Evolutionary conservation across 1,139 yeast genomes (phyloP).

Genomic region (Diutina sp.): DNA sequence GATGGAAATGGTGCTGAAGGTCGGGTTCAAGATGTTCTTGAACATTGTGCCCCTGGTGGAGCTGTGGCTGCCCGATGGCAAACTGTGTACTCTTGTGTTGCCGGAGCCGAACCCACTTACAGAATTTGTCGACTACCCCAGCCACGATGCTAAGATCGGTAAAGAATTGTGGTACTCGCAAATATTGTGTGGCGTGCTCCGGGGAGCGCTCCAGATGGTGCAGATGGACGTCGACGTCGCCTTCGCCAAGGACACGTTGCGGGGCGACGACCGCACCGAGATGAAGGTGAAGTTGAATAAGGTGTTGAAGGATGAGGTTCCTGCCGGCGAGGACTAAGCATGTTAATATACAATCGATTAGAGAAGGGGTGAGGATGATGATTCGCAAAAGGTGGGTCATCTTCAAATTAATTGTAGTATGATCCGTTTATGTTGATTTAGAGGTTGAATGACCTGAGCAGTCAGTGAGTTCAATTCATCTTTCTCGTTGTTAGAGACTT

Average conservation of each 20-base stretch:
- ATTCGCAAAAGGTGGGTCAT: too few relatives aligned
- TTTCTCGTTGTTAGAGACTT: too few relatives aligned
- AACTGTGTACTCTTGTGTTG: conserved; percentile 59
- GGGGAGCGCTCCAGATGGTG: conserved; percentile 93
- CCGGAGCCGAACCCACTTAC: conserved; percentile 76
- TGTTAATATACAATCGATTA: too few relatives aligned
- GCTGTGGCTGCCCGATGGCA: conserved; percentile 69
- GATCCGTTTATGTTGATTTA: too few relatives aligned
- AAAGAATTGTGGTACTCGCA: conserved; percentile 88
- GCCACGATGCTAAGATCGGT: conserved; percentile 48
- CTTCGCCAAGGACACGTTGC: conserved; percentile 67
- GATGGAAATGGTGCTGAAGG: conserved; percentile 71
- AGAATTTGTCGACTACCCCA: conserved; percentile 89
- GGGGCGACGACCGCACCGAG: conserved; percentile 80
- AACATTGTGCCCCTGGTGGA: conserved; percentile 68
- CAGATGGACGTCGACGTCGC: conserved; percentile 81
- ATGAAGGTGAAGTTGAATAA: conserved; percentile 58
- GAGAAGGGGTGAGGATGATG: too few relatives aligned
- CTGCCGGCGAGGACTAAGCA: conserved; percentile 85
- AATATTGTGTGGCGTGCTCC: conserved; percentile 75
- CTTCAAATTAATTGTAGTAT: too few relatives aligned
- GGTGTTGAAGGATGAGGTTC: conserved; percentile 84
- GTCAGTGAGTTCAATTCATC: too few relatives aligned
- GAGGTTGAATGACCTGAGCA: too few relatives aligned
- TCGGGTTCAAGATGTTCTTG: conserved; percentile 83